Evolutionary conservation across 495 filamentous ascomycete species (phyloP), one percentile per base, ranked within the genome.

Genomic region (Aspergillus egyptiacus): DNA sequence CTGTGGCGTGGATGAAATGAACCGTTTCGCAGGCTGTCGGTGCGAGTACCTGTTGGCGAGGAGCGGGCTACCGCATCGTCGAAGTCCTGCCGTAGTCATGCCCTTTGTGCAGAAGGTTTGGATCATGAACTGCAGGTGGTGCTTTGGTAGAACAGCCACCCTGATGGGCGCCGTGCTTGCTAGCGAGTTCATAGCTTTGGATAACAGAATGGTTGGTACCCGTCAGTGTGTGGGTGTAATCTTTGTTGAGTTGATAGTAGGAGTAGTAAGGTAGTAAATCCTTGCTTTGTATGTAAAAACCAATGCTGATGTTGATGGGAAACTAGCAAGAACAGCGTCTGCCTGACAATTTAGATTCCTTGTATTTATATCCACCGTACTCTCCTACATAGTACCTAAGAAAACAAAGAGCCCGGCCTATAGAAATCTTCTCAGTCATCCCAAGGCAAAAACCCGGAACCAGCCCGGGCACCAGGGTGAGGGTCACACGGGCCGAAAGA

Each of bases 1-100:
- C 23, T 68, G 54, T 4, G 56, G 59, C 6, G 67, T 67, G 4
- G 68, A 73, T 4, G 66, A 68, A 19, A 72, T 70, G 20, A 53
- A 55, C n/a, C 64, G 61, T 32, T 66, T 69, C 8, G 55, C 47
- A 13, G 55, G 35, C 15, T 48, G 39, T 13, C 44, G 38, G 22
- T 49, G 50, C 7, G 30, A 31, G 33, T 37, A 57, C 18, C 17
- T 60, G 38, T 31, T 59, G 30, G 28, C 40, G 23, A 52, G 32
- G 30, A 46, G 50, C 22, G 66, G 39, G 30, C 49, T 51, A 19
- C 53, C 45, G 14, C 50, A 46, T 27, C n/a, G n/a, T n/a, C 43
- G 59, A 36, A 60, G 43, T 17, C 55, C 58, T 10, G 51, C 45
- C 20, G 51, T 57, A 23, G 51, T 46, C 15, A 63, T 54, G 9